Evolutionary conservation across 2,329 filamentous ascomycete genomes (phyloP).

Genomic region (Calonectria naviculata): DNA sequence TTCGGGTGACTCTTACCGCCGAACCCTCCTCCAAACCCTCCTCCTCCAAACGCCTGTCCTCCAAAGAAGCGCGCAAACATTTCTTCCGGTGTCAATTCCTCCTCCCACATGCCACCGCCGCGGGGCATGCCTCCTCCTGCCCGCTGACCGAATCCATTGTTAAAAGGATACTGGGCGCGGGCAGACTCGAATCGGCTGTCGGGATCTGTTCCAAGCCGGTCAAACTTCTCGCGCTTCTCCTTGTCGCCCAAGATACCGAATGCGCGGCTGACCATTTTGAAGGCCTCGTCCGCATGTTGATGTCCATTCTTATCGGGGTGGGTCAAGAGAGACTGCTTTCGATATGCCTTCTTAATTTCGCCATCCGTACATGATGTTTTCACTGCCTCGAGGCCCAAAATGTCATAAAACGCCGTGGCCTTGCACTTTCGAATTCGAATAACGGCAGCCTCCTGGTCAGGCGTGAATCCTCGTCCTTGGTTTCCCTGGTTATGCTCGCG

Average conservation of each 20-base stretch:
- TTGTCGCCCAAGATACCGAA: conserved; percentile 94
- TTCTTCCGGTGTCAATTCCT: conserved; percentile 95
- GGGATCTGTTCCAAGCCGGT: conserved; percentile 91
- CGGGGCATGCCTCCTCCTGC: conserved; percentile 59
- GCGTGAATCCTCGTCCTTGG: conserved; percentile 81
- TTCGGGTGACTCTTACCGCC: conserved; percentile 48
- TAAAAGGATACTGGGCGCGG: conserved; percentile 70
- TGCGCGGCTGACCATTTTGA: conserved; percentile 96
- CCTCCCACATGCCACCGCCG: conserved; percentile 74
- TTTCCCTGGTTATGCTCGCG: conserved; percentile 82
- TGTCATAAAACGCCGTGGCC: conserved; percentile 94
- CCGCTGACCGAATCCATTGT: conserved; percentile 64
- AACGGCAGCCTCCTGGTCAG: conserved; percentile 92
- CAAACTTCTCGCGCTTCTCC: conserved; percentile 87
- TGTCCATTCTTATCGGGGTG: conserved; percentile 99
- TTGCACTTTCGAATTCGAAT: conserved; percentile 87
- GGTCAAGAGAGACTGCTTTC: conserved; percentile 92
- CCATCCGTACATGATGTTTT: conserved; percentile 76
- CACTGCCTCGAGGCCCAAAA: conserved; percentile 78
- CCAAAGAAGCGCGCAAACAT: conserved; percentile 98
- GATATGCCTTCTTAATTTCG: conserved; percentile 98
- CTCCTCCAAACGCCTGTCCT: conserved; percentile 75
- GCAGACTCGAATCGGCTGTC: conserved; percentile 84
- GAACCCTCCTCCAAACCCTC: conserved; percentile 60
- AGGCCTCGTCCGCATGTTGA: conserved; percentile 94